Conservation (phyloP, 2,329 filamentous ascomycete genomes). For the Aspergillus bombycis region DNA sequence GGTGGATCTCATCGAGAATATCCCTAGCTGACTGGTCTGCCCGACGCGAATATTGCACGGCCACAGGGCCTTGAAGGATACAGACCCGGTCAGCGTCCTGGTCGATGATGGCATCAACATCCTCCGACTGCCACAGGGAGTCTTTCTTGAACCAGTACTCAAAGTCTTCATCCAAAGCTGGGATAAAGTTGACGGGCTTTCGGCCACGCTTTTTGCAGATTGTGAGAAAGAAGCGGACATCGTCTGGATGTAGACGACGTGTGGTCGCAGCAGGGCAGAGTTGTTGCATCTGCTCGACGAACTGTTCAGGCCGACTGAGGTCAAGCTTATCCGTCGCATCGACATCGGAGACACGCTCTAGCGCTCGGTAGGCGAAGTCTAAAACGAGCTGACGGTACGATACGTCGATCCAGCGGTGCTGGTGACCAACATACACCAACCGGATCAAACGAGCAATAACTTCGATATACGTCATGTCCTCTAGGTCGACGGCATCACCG, state of each 20-base stretch:
- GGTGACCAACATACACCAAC: slow-evolving; percentile 83
- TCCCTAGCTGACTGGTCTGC: slow-evolving; percentile 85
- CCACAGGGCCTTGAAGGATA: slow-evolving; percentile 90
- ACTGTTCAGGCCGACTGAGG: not conserved
- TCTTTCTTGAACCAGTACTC: slow-evolving; percentile 99
- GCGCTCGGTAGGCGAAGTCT: slow-evolving; percentile 89
- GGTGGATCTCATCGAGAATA: slow-evolving; percentile 68
- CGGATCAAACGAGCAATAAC: slow-evolving; percentile 81
- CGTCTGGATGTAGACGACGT: slow-evolving; percentile 93
- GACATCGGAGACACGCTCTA: slow-evolving; percentile 71
- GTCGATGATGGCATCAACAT: slow-evolving; percentile 86
- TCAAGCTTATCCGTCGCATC: not conserved
- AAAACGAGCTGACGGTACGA: slow-evolving; percentile 79
- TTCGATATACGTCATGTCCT: slow-evolving; percentile 91
- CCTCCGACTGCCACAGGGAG: slow-evolving; percentile 96
- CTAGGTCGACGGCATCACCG: slow-evolving; percentile 77
- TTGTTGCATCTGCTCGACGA: slow-evolving; percentile 50
- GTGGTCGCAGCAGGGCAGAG: slow-evolving; percentile 82
- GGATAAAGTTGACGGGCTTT: slow-evolving; percentile 94
- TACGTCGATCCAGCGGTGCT: slow-evolving; percentile 83
- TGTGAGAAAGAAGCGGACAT: slow-evolving; percentile 93
- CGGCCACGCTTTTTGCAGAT: slow-evolving; percentile 78
- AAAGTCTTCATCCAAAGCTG: slow-evolving; percentile 87
- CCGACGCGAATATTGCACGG: slow-evolving; percentile 82
- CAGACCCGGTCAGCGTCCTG: slow-evolving; percentile 93